Conservation (phyloP, 2,329 filamentous ascomycete species). For the Plectosphaerella plurivora region DNA sequence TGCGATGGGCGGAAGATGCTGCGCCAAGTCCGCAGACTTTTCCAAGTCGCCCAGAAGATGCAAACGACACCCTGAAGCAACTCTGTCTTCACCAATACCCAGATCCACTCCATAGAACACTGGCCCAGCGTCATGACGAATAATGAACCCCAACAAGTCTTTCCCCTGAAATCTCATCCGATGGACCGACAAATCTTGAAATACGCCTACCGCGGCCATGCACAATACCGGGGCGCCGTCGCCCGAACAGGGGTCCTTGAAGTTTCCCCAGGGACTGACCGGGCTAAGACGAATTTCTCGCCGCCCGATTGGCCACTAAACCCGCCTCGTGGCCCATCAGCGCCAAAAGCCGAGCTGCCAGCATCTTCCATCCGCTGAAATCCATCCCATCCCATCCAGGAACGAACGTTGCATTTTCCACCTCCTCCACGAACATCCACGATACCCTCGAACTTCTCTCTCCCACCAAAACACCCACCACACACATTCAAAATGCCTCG, state of each 20-base stretch:
- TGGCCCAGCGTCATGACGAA: too few species aligned
- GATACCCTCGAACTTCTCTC: constrained; percentile 9
- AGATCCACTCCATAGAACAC: too few species aligned
- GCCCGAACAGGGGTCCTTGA: background rate
- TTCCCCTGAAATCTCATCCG: too few species aligned
- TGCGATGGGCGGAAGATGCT: too few species aligned
- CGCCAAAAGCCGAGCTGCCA: constrained; percentile 1
- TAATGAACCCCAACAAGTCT: too few species aligned
- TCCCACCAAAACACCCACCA: constrained; percentile 6
- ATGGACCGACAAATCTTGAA: too few species aligned
- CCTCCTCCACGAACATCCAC: constrained; percentile 5
- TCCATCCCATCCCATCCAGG: background rate
- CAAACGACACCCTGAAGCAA: too few species aligned
- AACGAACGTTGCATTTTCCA: background rate
- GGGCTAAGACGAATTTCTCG: constrained; percentile 15
- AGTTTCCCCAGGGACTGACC: constrained; percentile 6
- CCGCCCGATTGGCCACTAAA: constrained; percentile 21
- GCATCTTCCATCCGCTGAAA: constrained; percentile 17
- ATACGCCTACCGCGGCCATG: constrained; percentile 1
- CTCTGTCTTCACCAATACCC: too few species aligned
- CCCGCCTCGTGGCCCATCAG: constrained; percentile 15
- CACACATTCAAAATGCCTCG: constrained; percentile 62
- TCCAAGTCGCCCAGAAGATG: too few species aligned
- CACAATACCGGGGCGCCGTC: background rate
- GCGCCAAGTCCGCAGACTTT: too few species aligned